phyloP scores from a whole-genome alignment of 2,329 filamentous ascomycete genomes.

The Hymenoscyphus occultus region DNA sequence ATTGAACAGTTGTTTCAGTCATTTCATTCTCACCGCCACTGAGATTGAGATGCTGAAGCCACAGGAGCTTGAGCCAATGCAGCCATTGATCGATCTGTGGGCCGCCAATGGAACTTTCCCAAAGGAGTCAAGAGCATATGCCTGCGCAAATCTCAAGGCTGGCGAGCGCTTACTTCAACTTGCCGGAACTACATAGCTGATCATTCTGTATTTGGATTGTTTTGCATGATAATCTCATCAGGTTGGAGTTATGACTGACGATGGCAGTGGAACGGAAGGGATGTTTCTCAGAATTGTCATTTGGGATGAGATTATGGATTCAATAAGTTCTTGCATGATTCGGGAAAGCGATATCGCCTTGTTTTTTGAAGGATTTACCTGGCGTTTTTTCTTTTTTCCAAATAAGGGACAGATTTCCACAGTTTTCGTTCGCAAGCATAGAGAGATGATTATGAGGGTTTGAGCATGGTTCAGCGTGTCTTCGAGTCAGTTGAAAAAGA shows the following conservation, averaged over 20 bases:
- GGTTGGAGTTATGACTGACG: constrained; percentile 14
- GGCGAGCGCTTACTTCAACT: constrained; percentile 53
- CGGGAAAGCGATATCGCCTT: constrained; percentile 23
- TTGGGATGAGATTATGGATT: constrained; percentile 19
- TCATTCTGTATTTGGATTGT: constrained; percentile 10
- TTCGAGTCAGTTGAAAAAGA: neutral
- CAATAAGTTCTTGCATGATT: constrained; percentile 23
- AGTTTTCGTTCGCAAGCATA: neutral
- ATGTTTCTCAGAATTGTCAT: constrained; percentile 11
- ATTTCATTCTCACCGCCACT: constrained; percentile 78
- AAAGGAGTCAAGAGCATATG: constrained; percentile 65
- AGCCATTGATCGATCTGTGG: constrained; percentile 89
- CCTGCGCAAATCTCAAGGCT: constrained; percentile 59
- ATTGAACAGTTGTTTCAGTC: constrained; percentile 83
- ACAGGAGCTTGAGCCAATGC: constrained; percentile 92
- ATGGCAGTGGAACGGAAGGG: constrained; percentile 12
- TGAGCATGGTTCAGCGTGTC: neutral
- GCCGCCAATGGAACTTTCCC: constrained; percentile 85
- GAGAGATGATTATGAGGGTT: neutral
- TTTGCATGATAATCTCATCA: constrained; percentile 8
- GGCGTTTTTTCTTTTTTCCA: constrained; percentile 25
- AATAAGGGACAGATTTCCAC: constrained; percentile 4
- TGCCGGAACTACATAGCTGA: constrained; percentile 17
- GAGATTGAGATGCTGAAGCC: constrained; percentile 81
- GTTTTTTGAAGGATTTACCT: constrained; percentile 21